phyloP scores from a whole-genome alignment of 352 stramenopile genomes.

The Phytophthora cactorum region DNA sequence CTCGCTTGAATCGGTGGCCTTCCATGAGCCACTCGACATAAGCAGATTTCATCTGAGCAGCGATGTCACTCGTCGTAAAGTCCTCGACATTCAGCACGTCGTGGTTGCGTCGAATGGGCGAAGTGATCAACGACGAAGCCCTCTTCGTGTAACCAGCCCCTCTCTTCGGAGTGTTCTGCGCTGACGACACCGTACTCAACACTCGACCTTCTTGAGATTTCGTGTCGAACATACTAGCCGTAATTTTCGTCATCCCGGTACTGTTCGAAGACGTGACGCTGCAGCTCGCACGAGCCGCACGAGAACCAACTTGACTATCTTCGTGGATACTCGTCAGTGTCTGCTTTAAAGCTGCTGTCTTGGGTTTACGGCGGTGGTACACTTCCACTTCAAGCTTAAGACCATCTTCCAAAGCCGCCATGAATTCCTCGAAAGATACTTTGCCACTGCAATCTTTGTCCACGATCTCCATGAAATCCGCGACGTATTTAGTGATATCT shows the following conservation, averaged over 20 bases:
- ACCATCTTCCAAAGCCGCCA: constrained; percentile 75
- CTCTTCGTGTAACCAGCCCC: constrained; percentile 17
- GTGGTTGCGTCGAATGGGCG: constrained; percentile 77
- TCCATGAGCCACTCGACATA: constrained; percentile 88
- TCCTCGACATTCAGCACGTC: constrained; percentile 85
- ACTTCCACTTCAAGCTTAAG: constrained; percentile 82
- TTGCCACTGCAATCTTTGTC: constrained; percentile 67
- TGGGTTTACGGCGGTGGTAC: constrained; percentile 53
- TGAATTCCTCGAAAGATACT: constrained; percentile 88
- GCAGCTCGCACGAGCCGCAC: constrained; percentile 30
- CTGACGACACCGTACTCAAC: constrained; percentile 34
- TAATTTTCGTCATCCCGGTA: constrained; percentile 37
- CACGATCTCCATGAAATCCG: constrained; percentile 80
- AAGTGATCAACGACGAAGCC: constrained; percentile 46
- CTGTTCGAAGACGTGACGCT: constrained; percentile 41
- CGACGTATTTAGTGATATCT: constrained; percentile 75
- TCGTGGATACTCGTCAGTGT: constrained; percentile 50
- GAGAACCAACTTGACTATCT: constrained; percentile 20
- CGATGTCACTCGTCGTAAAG: constrained; percentile 77
- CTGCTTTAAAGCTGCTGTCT: constrained; percentile 29
- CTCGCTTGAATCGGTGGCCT: constrained; percentile 70
- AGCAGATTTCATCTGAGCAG: constrained; percentile 69
- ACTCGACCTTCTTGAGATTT: constrained; percentile 52
- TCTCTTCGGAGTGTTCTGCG: constrained; percentile 38
- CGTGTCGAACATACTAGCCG: constrained; percentile 41